A percentile compares a stretch with the other conserved stretches of the same genome.
Conservation (phyloP, 352 stramenopile genomes). For the Phytopythium mirpurense region DNA sequence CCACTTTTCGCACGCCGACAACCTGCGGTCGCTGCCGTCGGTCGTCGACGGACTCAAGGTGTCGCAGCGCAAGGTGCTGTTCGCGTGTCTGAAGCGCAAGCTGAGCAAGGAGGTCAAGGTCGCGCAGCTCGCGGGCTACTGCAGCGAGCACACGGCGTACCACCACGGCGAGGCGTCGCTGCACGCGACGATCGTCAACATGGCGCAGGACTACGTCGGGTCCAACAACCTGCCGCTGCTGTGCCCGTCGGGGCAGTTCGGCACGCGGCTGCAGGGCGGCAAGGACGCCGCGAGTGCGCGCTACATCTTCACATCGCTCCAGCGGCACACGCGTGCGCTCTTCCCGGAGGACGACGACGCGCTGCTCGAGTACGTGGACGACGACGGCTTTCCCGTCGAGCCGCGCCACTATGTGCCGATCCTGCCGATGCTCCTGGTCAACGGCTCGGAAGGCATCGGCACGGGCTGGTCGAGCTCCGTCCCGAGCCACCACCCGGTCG, state of each 20-base stretch:
- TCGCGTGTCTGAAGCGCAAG: constrained; percentile 98
- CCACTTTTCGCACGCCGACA: constrained; percentile 97
- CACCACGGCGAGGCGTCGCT: constrained; percentile 99
- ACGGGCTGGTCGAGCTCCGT: constrained; percentile 97
- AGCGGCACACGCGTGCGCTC: constrained; percentile 94
- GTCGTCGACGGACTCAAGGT: constrained; percentile 97
- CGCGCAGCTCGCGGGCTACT: constrained; percentile 98
- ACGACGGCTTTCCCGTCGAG: constrained; percentile 98
- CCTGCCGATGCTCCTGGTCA: constrained; percentile 95
- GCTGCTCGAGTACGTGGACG: constrained; percentile 95
- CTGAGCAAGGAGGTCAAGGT: constrained; percentile 99
- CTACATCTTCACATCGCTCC: constrained; percentile 99
- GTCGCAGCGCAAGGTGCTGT: constrained; percentile 97
- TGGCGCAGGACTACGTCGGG: constrained; percentile 98
- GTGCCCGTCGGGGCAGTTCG: constrained; percentile 97
- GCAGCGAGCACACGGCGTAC: constrained; percentile 96
- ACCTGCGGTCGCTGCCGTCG: constrained; percentile 94
- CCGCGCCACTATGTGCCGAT: constrained; percentile 97
- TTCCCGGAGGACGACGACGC: constrained; percentile 98
- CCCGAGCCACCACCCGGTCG: constrained; percentile 93
- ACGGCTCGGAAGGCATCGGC: constrained; percentile 98
- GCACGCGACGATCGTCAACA: constrained; percentile 97
- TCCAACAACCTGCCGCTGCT: constrained; percentile 99
- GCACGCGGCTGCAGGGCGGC: constrained; percentile 97
- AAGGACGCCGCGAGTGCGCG: constrained; percentile 97